Base-by-base conservation (phyloP, 208 protist genomes). In the Willaertia magna region DNA sequence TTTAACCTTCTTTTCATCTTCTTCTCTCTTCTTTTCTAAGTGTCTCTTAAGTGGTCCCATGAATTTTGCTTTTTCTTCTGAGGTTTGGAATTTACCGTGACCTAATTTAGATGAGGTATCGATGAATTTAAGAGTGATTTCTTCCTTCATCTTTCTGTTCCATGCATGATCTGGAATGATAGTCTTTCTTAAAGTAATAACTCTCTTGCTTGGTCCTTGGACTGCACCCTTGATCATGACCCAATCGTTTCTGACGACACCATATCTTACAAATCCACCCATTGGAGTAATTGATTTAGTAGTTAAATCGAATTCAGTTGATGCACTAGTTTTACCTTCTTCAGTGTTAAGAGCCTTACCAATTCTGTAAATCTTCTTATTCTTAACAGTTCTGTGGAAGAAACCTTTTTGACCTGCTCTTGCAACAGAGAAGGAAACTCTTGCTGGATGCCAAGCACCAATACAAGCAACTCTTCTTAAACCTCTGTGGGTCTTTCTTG, bases 291-390 rank as follows among this genome's bases (percentile, higher is more conserved):
- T 99, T 52, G 88, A 89, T 94, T 99, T 99, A 67, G 97, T 93
- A 67, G 98, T 99, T 51, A 99, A 90, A 92, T 99, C 98, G 89
- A 94, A 97, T 75, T 97, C 93, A 74, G 98, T 99, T 34, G 92
- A 95, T 85, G 94, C 98, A 49, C 89, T 88, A 49, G 91, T 90
- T 85, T 92, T 92, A 89, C 92, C 94, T 86, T 84, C 89, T 67
- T 88, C 91, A 46, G 49, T 87, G 43, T 74, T 51, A 40, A 59
- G 48, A 22, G 83, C 86, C 26, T 79, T 87, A 88, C 96, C 97
- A 84, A 99, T 93, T 87, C 95, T 92, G 97, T 99, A 99, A 92
- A 99, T 98, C 95, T 99, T 99, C 96, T 99, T 99, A 97, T 99
- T 99, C 67, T 96, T 87, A 91, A 99, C 97, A 49, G 97, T 99